Base-by-base conservation (phyloP, 495 filamentous ascomycete genomes). In the Penicillium alfredii region DNA sequence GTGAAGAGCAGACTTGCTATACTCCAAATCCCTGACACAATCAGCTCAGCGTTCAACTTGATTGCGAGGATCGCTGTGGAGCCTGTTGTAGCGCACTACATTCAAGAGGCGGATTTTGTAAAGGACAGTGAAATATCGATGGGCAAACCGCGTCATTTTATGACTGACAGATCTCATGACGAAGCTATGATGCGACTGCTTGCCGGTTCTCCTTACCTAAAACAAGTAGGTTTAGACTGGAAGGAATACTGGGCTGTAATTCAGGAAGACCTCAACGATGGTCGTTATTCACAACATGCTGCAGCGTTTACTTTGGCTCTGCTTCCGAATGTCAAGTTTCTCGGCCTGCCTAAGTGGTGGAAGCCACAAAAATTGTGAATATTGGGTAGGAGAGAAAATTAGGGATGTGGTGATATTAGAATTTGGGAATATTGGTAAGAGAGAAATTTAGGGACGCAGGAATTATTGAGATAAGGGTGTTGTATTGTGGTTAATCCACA, bases 291-390 rank as follows among this genome's bases (percentile, higher is more conserved):
- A 25, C 58, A 60, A 33, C 44, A 62, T 31, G 55, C 44, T 31
- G 51, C 52, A 48, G 48, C 47, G 25, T 63, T 63, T 35, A 38
- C 58, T 46, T 35, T 64, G 46, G 63, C 56, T 25, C 52, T 64
- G 5, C 59, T 64, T 10, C 59, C 54, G 4, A 52, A 64, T 39
- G 40, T 55, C 17, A 55, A 55, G 48, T 49, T 33, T 23, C 46
- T 57, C 38, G 45, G 29, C 18, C 23, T 60, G 35, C 41, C 53
- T 49, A 24, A 22, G 19, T 39, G 12, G 29, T 56, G 55, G 55
- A 45, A 46, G 43, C 42, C 44, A 22, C 31, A 22, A 13, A n/a
- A n/a, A n/a, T n/a, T n/a, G n/a, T n/a, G n/a, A n/a, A n/a, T n/a
- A n/a, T n/a, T n/a, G n/a, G n/a, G n/a, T n/a, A n/a, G n/a, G n/a